Percentiles rank a stretch among this genome's conserved stretches.
phyloP scores from a whole-genome alignment of 805 yeast genomes.

The Lachancea sp. region DNA sequence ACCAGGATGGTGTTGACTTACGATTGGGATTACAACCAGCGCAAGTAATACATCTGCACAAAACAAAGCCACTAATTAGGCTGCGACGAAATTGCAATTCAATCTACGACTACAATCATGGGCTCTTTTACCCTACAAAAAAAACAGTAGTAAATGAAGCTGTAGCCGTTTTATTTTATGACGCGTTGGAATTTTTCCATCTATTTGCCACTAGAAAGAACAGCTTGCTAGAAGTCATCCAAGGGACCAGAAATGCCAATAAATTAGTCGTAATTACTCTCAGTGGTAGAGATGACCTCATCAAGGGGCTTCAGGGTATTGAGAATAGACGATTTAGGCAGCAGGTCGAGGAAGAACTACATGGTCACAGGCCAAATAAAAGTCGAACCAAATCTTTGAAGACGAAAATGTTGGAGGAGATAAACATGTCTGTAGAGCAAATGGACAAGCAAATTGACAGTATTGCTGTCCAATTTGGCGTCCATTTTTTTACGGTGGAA shows the following conservation, averaged over 20 bases:
- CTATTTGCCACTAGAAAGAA: slow-evolving; percentile 27
- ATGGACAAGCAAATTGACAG: slow-evolving; percentile 8
- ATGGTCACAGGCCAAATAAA: slow-evolving; percentile 8
- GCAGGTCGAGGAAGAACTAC: slow-evolving; percentile 31
- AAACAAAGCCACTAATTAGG: slow-evolving; percentile 38
- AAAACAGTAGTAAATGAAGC: slow-evolving; percentile 40
- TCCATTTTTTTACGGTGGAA: slow-evolving; percentile 11
- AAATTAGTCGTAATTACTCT: slow-evolving; percentile 40
- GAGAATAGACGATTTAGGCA: slow-evolving; percentile 43
- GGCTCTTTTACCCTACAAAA: slow-evolving; percentile 49
- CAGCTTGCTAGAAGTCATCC: slow-evolving; percentile 21
- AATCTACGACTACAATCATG: slow-evolving; percentile 41
- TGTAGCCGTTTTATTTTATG: slow-evolving; percentile 39
- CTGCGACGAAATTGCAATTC: slow-evolving; percentile 50
- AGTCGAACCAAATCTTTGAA: slow-evolving; percentile 7
- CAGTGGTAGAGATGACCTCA: slow-evolving; percentile 43
- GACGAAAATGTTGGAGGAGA: slow-evolving; percentile 11
- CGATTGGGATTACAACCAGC: slow-evolving; percentile 21
- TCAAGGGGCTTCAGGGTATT: slow-evolving; percentile 38
- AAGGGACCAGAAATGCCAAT: slow-evolving; percentile 21
- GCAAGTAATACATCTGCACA: slow-evolving; percentile 22
- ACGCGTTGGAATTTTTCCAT: slow-evolving; percentile 41
- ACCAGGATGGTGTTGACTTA: slow-evolving; percentile 22
- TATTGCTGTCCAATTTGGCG: slow-evolving; percentile 7
- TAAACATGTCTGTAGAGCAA: slow-evolving; percentile 8